Conservation (phyloP, 768 basidiomycete species). For the Mycena kentingensis region DNA sequence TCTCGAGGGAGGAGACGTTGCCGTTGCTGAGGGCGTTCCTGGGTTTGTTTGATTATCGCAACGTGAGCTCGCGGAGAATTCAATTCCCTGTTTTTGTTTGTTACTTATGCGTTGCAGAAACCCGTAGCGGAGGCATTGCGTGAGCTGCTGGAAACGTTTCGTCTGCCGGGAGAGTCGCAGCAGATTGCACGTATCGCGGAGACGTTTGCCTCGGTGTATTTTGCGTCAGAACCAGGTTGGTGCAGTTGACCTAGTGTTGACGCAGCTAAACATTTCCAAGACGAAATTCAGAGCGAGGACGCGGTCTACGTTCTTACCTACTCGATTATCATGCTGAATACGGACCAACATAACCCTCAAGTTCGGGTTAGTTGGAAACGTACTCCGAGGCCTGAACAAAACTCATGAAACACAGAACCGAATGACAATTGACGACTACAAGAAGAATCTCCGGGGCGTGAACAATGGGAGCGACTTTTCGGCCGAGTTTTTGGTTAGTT, state of each 20-base stretch:
- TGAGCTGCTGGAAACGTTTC: constrained; percentile 89
- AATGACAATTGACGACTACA: constrained; percentile 96
- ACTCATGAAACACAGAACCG: constrained; percentile 65
- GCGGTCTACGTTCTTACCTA: constrained; percentile 93
- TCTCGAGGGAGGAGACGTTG: constrained; percentile 85
- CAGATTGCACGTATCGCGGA: constrained; percentile 94
- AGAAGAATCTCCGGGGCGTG: constrained; percentile 87
- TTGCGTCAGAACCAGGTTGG: constrained; percentile 79
- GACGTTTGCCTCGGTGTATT: constrained; percentile 90
- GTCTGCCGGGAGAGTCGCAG: constrained; percentile 92
- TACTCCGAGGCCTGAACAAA: not conserved
- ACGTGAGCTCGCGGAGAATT: too few species aligned
- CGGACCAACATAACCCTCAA: constrained; percentile 95
- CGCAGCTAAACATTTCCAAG: constrained; percentile 39
- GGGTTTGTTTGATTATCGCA: constrained; percentile 83
- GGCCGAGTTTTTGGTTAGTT: constrained; percentile 75
- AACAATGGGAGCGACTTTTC: constrained; percentile 86
- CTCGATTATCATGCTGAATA: constrained; percentile 98
- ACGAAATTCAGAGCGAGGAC: constrained; percentile 88
- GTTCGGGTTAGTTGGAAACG: constrained; percentile 59
- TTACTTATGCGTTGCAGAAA: constrained; percentile 62
- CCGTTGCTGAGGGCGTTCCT: constrained; percentile 88
- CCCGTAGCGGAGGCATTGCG: constrained; percentile 94
- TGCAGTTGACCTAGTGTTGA: not conserved
- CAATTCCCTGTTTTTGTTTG: constrained; percentile 34